Percentiles rank a stretch among this genome's conserved stretches.
These are phyloP conservation scores for Periconia macrospinosa DNA, from an alignment of 2,329 filamentous ascomycete species.

Conservation along the genomic window DNA sequence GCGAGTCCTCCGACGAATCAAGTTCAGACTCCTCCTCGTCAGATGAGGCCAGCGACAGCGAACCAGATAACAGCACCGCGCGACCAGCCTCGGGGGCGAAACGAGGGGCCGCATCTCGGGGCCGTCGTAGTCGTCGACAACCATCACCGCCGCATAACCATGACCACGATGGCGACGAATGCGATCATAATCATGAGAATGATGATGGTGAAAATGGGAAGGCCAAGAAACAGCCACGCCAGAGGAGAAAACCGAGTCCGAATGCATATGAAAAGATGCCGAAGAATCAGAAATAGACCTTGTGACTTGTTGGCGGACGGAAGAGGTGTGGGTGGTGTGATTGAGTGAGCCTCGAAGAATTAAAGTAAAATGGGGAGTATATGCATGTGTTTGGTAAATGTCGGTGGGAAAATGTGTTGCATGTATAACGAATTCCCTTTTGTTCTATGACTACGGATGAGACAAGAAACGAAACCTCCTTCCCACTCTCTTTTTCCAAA, in stretches of 20 bases:
- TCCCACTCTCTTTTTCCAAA: no score
- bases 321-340: neutral
- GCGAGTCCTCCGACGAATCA: slow-evolving; percentile 75
- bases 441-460: no score
- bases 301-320: neutral
- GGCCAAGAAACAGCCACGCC: slow-evolving; percentile 38
- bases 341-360: neutral
- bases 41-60: slow-evolving; percentile 58
- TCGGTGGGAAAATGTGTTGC: no score
- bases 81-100: slow-evolving; percentile 37
- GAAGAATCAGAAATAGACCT: slow-evolving; percentile 45
- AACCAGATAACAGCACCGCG: slow-evolving; percentile 53
- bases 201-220: slow-evolving; percentile 43
- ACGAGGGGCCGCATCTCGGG: slow-evolving; percentile 22
- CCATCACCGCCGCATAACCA: slow-evolving; percentile 25
- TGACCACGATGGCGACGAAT: slow-evolving; percentile 23
- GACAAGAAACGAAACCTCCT: no score
- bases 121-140: slow-evolving; percentile 23
- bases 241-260: slow-evolving; percentile 63
- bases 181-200: slow-evolving; percentile 43
- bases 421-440: no score
- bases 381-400: no score
- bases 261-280: slow-evolving; percentile 83
- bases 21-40: slow-evolving; percentile 61
- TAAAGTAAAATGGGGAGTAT: neutral